Evolutionary conservation across 2,329 filamentous ascomycete species (phyloP).

Genomic region (Thielaviopsis populi): DNA sequence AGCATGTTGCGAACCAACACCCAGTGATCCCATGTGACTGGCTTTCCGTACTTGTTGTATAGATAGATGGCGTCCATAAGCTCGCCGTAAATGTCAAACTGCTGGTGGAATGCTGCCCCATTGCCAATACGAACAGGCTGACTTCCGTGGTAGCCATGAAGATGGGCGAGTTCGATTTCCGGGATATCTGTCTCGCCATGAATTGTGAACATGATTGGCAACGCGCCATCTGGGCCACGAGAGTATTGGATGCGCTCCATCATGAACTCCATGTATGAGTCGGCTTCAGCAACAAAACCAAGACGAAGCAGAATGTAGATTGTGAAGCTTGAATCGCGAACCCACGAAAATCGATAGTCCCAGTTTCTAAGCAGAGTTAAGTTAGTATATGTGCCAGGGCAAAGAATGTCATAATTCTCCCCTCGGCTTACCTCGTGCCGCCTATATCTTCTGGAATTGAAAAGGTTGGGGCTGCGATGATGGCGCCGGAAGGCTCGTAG

Average conservation of each 20-base stretch:
- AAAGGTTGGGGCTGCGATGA: constrained; percentile 62
- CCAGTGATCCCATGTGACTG: constrained; percentile 64
- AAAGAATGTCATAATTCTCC: background rate
- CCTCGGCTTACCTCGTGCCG: constrained; percentile 32
- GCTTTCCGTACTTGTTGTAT: constrained; percentile 67
- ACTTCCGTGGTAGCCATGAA: constrained; percentile 58
- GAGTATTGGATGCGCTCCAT: constrained; percentile 52
- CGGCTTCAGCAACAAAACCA: constrained; percentile 60
- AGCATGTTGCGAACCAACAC: constrained; percentile 52
- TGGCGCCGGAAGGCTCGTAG: constrained; percentile 64
- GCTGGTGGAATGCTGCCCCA: constrained; percentile 58
- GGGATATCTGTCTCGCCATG: constrained; percentile 60
- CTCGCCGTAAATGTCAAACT: constrained; percentile 69
- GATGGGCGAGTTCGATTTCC: constrained; percentile 50
- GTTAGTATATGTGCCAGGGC: background rate
- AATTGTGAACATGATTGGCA: constrained; percentile 75
- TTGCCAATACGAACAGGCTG: constrained; percentile 63
- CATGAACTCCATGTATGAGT: constrained; percentile 67
- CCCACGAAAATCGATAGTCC: constrained; percentile 68
- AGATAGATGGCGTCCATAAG: constrained; percentile 64
- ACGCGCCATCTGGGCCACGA: constrained; percentile 41
- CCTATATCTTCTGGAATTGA: constrained; percentile 62
- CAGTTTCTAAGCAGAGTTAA: constrained; percentile 34
- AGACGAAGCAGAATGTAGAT: constrained; percentile 64
- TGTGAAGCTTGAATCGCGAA: constrained; percentile 62